Percentiles rank a stretch among this genome's conserved stretches.
These are phyloP conservation scores for Colletotrichum phormii DNA, from an alignment of 2,329 filamentous ascomycete species.

Conservation along the genomic window DNA sequence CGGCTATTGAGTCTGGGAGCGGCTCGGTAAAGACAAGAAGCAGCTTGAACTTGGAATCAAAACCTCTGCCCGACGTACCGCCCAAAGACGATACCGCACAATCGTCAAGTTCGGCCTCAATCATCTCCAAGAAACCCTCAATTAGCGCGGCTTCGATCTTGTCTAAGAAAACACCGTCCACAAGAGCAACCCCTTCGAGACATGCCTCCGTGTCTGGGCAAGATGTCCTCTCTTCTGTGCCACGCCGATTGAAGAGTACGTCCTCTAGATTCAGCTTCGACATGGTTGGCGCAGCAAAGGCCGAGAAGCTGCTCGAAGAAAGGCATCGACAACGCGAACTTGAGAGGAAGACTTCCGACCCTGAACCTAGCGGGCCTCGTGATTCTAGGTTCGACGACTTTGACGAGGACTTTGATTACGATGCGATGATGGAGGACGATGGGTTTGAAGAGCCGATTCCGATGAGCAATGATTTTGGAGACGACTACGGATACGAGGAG, in stretches of 20 bases:
- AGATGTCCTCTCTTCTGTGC: slow-evolving; percentile 61
- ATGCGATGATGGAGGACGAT: slow-evolving; percentile 74
- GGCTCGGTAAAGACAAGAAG: slow-evolving; percentile 40
- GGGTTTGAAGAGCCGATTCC: slow-evolving; percentile 76
- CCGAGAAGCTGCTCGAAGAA: slow-evolving; percentile 78
- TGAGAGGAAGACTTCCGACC: slow-evolving; percentile 63
- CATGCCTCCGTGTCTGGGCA: slow-evolving; percentile 63
- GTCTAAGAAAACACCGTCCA: slow-evolving; percentile 46
- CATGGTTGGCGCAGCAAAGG: slow-evolving; percentile 76
- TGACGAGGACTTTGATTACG: slow-evolving; percentile 73
- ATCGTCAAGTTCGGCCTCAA: slow-evolving; percentile 46
- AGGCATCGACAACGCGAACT: slow-evolving; percentile 75
- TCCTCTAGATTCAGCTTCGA: slow-evolving; percentile 87
- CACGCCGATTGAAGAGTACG: slow-evolving; percentile 78
- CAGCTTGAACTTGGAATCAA: slow-evolving; percentile 31
- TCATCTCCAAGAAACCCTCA: slow-evolving; percentile 47
- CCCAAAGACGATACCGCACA: slow-evolving; percentile 49
- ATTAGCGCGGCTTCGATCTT: slow-evolving; percentile 40
- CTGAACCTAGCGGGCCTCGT: slow-evolving; percentile 49
- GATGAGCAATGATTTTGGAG: slow-evolving; percentile 62
- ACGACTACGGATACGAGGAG: slow-evolving; percentile 47
- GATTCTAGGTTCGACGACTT: slow-evolving; percentile 72
- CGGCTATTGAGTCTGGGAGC: slow-evolving; percentile 43
- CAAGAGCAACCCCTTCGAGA: slow-evolving; percentile 58
- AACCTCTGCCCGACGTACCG: slow-evolving; percentile 46